Evolutionary conservation across 139 green algal species (phyloP), one percentile per base, ranked within the genome.

Genomic region (Nannochloris sp.): DNA sequence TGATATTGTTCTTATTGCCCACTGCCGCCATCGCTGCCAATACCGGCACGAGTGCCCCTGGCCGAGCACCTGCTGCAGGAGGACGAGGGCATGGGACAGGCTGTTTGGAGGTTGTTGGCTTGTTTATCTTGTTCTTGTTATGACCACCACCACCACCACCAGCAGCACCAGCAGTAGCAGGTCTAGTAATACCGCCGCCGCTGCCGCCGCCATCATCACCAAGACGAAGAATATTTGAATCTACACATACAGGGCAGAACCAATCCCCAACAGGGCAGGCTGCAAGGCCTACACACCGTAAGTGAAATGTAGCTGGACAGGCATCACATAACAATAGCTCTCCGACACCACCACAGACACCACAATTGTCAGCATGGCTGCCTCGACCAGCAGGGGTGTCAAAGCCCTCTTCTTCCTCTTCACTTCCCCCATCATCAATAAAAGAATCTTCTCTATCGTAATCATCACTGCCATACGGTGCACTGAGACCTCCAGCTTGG

Each of bases 271-370:
- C 37, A 10, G 71, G 71, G 25, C 45, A 33, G 2, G 3, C 13
- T 7, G 13, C 12, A 0, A 78, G 47, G 12, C 48, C 57, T 1
- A 63, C 8, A 56, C 71, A 78, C 12, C 46, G 36, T 12, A 39
- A 48, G 15, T 78, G 71, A 13, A 69, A 61, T 3, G 59, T 35
- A 4, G 45, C 56, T 15, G 71, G 71, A 47, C 71, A 78, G 4
- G 36, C 67, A 15, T 74, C 64, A 33, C 71, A 78, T 46, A 66
- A 73, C 31, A 78, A 29, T 56, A 78, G 44, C 46, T 78, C 71
- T 13, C 64, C 71, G 27, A 19, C 48, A 19, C 9, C 48, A 9
- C 48, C 48, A 36, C 48, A 59, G 9, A 36, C 9, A 23, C 9
- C 29, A 36, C 48, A 59, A 19, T 59, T 12, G 12, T 59, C 48